Conservation (phyloP, 306 rosid genomes). For the Prunus dulcis region DNA sequence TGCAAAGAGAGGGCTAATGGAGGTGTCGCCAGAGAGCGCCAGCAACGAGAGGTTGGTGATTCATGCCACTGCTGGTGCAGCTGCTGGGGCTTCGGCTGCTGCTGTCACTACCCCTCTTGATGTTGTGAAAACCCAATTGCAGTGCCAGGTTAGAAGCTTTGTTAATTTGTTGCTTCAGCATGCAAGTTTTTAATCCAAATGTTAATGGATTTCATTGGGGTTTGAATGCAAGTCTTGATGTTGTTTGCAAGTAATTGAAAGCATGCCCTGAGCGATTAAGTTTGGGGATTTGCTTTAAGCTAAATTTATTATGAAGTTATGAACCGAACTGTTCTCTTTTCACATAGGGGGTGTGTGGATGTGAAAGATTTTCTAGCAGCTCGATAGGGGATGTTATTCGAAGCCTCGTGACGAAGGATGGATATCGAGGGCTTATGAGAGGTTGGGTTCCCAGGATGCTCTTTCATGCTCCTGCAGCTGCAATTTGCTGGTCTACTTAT, state of each 20-base stretch:
- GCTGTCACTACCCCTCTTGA: slow-evolving; percentile 71
- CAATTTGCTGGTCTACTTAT: slow-evolving; percentile 60
- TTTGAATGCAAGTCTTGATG: not conserved
- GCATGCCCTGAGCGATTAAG: not conserved
- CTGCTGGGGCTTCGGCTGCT: slow-evolving; percentile 72
- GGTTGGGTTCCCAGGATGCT: slow-evolving; percentile 57
- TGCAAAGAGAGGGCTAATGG: slow-evolving; percentile 49
- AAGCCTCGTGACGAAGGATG: slow-evolving; percentile 39
- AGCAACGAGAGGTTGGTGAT: slow-evolving; percentile 51
- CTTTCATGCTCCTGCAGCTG: slow-evolving; percentile 70
- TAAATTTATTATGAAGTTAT: no score
- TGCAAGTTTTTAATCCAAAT: not conserved
- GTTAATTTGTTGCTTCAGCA: not conserved
- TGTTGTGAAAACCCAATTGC: slow-evolving; percentile 80
- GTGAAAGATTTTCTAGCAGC: slow-evolving; percentile 40
- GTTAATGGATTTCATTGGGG: not conserved
- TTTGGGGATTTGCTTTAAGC: not conserved
- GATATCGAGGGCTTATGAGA: slow-evolving; percentile 42
- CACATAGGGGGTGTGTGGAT: slow-evolving; percentile 52
- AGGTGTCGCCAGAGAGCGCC: slow-evolving; percentile 46
- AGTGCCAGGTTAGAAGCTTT: slow-evolving; percentile 60
- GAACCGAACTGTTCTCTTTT: not conserved
- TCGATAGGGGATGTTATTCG: slow-evolving; percentile 43
- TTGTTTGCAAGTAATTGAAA: no score
- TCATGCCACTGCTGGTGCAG: slow-evolving; percentile 85